These are phyloP conservation scores for Bipolaris zeicola DNA, from an alignment of 2,329 filamentous ascomycete genomes.

Conservation along the genomic window DNA sequence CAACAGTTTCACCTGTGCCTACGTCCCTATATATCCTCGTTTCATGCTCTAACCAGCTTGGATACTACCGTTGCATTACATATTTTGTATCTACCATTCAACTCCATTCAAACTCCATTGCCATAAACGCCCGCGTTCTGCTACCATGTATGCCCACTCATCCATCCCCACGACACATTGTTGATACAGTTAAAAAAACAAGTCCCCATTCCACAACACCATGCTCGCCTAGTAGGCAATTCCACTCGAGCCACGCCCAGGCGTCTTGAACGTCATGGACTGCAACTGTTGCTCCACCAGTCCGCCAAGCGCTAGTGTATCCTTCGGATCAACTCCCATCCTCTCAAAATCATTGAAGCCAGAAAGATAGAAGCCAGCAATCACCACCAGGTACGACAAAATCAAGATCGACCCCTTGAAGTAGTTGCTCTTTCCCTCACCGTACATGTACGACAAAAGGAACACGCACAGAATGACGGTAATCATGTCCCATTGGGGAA, in stretches of 20 bases:
- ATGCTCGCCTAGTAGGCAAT: slow-evolving; percentile 29
- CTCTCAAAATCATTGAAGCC: slow-evolving; percentile 62
- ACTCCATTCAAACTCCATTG: neutral
- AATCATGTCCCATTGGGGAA: slow-evolving; percentile 99
- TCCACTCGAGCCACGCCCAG: slow-evolving; percentile 31
- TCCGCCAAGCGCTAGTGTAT: slow-evolving; percentile 44
- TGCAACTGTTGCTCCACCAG: slow-evolving; percentile 37
- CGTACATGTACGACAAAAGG: slow-evolving; percentile 94
- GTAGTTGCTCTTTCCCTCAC: slow-evolving; percentile 99
- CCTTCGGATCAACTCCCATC: slow-evolving; percentile 42
- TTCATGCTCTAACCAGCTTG: neutral
- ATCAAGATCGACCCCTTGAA: slow-evolving; percentile 98
- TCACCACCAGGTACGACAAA: slow-evolving; percentile 88
- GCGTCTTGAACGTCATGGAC: slow-evolving; percentile 45
- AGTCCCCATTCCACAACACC: neutral
- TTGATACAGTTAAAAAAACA: neutral
- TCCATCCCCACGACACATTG: neutral
- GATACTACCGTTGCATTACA: neutral
- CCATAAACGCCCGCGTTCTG: slow-evolving; percentile 11
- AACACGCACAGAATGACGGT: slow-evolving; percentile 96
- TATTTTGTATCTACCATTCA: neutral
- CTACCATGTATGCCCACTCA: neutral
- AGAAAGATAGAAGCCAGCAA: slow-evolving; percentile 90
- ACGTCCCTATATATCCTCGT: neutral
- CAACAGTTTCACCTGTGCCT: neutral